These are phyloP conservation scores for Gossypium davidsonii DNA, from an alignment of 441 rosid genomes.

Conservation along the genomic window DNA sequence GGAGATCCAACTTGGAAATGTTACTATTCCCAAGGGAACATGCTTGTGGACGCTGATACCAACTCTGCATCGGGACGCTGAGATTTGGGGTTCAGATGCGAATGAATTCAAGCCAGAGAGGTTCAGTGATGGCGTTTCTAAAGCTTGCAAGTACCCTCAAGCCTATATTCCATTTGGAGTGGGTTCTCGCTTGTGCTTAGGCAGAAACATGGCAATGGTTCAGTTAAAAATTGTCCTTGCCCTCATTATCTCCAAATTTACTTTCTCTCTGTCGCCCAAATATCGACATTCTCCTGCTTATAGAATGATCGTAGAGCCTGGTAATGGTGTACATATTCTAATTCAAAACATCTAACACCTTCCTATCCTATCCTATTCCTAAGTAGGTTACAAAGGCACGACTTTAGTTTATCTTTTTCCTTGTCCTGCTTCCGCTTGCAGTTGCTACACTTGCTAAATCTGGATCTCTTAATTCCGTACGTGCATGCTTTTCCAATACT, in stretches of 20 bases:
- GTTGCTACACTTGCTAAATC: too few species aligned
- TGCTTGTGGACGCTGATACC: constrained; percentile 57
- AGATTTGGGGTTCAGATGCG: constrained; percentile 51
- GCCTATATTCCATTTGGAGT: constrained; percentile 58
- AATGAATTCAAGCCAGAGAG: constrained; percentile 60
- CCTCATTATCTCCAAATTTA: constrained; percentile 2
- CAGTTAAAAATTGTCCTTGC: constrained; percentile 48
- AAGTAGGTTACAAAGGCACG: background rate
- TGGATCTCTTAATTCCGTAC: too few species aligned
- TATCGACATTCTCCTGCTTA: constrained; percentile 48
- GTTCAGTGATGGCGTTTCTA: constrained; percentile 42
- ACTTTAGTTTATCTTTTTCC: too few species aligned
- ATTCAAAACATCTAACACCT: constrained; percentile 23
- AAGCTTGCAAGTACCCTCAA: constrained; percentile 59
- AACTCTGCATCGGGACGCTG: constrained; percentile 50
- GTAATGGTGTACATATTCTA: constrained; percentile 39
- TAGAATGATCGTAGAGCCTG: constrained; percentile 51
- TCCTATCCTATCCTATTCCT: background rate
- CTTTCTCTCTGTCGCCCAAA: constrained; percentile 39
- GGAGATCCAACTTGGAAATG: constrained; percentile 38
- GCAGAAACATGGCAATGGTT: constrained; percentile 54
- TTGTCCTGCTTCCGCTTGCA: too few species aligned
- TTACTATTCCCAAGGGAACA: constrained; percentile 41
- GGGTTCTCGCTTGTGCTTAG: constrained; percentile 53
- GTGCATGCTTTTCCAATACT: too few species aligned